Evolutionary conservation across 140 eudicot species (phyloP), one percentile per base, ranked within the genome.

Genomic region (Bidens hawaiensis): DNA sequence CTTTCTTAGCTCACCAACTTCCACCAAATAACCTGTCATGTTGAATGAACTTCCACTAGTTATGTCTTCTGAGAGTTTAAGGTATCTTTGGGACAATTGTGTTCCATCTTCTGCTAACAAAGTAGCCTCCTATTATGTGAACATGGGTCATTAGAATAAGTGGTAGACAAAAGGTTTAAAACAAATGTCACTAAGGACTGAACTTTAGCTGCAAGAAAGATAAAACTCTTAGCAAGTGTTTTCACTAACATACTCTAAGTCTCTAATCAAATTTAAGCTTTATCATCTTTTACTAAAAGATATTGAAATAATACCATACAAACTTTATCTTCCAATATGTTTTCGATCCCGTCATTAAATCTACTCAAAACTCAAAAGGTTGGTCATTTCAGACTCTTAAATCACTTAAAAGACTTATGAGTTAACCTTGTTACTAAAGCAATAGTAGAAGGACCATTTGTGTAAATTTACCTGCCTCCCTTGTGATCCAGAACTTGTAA

Each of bases 81-180:
- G 85, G 70, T 58, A 64, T 70, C 65, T 78, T 19, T 57, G 84
- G 62, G 80, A 47, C 65, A 84, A 69, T 64, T 53, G 11, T 56
- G 79, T 78, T 72, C 87, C 93, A 64, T 84, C 93, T 56, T 75
- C 85, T 52, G 80, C 62, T 52, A 81, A 61, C 75, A 84, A 72
- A 65, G 84, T 72, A 68, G 68, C 87, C 76, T 75, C 80, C 69
- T 54, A 51, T 23, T 11, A 60, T 49, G 23, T 62, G 60, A 53
- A 48, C 58, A 33, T 57, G 21, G 14, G 34, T 54, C 27, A 60
- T 36, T 19, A 61, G 70, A 51, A 34, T 26, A 55, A 63, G 45
- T 31, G 40, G 34, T 52, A 23, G 28, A 53, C 21, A 31, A 24
- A 60, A 51, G 27, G 19, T 36, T 53, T 30, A 27, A 67, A 47